Percentiles rank a stretch among this genome's conserved stretches.
phyloP scores from a whole-genome alignment of 2,329 filamentous ascomycete genomes.

The Dendryphion nanum region DNA sequence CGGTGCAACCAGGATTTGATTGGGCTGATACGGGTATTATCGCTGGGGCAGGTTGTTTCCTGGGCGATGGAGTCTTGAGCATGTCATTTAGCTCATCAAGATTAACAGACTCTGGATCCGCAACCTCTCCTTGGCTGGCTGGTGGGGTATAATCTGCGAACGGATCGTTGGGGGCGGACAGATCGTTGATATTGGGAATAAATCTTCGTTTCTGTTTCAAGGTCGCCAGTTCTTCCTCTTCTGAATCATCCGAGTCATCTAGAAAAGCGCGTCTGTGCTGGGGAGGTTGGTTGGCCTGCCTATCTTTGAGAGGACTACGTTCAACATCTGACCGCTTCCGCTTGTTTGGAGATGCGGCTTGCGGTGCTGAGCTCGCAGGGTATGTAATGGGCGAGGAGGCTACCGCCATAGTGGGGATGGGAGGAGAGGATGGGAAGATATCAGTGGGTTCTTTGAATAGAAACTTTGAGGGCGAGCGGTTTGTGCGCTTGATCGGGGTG shows the following conservation, averaged over 20 bases:
- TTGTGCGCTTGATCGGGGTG: slow-evolving; percentile 30
- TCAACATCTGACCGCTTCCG: slow-evolving; percentile 31
- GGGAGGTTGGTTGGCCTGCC: slow-evolving; percentile 31
- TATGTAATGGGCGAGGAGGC: slow-evolving; percentile 60
- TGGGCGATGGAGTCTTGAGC: slow-evolving; percentile 26
- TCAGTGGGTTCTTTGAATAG: too few relatives aligned
- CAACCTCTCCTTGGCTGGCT: slow-evolving; percentile 30
- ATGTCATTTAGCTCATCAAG: slow-evolving; percentile 29
- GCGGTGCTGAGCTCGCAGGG: slow-evolving; percentile 51
- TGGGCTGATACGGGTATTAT: slow-evolving; percentile 14
- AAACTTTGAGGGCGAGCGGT: too few relatives aligned
- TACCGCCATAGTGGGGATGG: slow-evolving; percentile 59
- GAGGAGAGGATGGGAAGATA: slow-evolving; percentile 43
- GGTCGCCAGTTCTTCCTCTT: slow-evolving; percentile 41
- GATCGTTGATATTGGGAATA: slow-evolving; percentile 25
- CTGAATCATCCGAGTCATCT: slow-evolving; percentile 42
- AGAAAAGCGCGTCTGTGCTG: slow-evolving; percentile 37
- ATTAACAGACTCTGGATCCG: slow-evolving; percentile 27
- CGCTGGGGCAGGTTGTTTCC: slow-evolving; percentile 13
- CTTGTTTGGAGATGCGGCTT: slow-evolving; percentile 37
- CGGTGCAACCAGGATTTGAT: slow-evolving; percentile 17
- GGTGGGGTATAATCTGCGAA: slow-evolving; percentile 31
- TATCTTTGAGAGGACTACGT: slow-evolving; percentile 33
- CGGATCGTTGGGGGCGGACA: slow-evolving; percentile 21
- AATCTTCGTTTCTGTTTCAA: slow-evolving; percentile 39